Percentiles rank a stretch among this genome's conserved stretches.
Conservation (phyloP, 2,329 filamentous ascomycete species). For the Colletotrichum sp. region DNA sequence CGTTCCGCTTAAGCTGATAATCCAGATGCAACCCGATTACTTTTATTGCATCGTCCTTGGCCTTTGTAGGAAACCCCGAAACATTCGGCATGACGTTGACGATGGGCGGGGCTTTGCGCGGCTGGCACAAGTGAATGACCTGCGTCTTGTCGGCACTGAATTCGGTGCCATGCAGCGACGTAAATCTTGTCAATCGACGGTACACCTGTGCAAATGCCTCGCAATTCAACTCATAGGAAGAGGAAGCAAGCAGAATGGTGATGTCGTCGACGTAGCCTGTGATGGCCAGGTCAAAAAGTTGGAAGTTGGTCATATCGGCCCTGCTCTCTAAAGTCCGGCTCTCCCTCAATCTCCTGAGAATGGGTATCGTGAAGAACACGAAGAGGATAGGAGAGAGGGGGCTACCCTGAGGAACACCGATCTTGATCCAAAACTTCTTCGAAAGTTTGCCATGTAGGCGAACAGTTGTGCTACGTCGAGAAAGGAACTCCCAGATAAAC, state of each 20-base stretch:
- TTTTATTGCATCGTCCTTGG: too few relatives aligned
- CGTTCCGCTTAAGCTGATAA: too few relatives aligned
- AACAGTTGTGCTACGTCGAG: too few relatives aligned
- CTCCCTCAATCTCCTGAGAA: not conserved
- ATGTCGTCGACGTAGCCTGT: not conserved
- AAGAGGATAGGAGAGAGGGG: not conserved
- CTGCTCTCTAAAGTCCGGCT: not conserved
- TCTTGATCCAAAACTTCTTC: not conserved
- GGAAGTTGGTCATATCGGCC: not conserved
- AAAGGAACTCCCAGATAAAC: too few relatives aligned
- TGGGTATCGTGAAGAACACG: not conserved
- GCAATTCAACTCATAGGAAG: not conserved
- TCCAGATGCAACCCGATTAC: too few relatives aligned
- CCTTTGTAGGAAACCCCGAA: not conserved
- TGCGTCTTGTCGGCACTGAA: not conserved
- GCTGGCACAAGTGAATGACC: not conserved
- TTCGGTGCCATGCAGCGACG: not conserved
- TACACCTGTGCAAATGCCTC: not conserved
- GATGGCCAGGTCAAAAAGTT: not conserved
- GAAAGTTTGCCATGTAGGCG: not conserved
- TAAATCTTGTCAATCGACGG: not conserved
- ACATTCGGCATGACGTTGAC: not conserved
- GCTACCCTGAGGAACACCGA: not conserved
- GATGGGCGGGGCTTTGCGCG: not conserved
- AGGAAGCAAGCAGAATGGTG: not conserved